Evolutionary conservation across 2,329 filamentous ascomycete genomes (phyloP), one percentile per base, ranked within the genome.

Genomic region (Coleophoma eucalyptorum): DNA sequence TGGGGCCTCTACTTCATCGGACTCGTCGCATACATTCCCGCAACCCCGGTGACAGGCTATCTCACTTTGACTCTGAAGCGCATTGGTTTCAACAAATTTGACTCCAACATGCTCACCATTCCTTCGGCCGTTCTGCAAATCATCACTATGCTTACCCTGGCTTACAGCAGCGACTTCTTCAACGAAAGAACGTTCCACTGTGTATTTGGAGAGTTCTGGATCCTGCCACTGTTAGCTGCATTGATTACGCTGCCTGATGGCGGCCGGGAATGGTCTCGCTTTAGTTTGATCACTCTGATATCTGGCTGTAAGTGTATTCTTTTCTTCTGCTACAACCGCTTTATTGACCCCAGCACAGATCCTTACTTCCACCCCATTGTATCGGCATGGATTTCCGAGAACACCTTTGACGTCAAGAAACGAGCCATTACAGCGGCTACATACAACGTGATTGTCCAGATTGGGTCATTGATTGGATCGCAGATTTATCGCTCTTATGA

Each of bases 51-150:
- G 0, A 67, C 71, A 44, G 69, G 69, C 0, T 82, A 81, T 50
- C 66, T 84, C 12, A 79, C 79, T 0, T 69, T 82, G 12, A 80
- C 76, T 0, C 67, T 84, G 1, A 78, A 76, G 55, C 71, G 77
- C 2, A 68, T 85, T 4, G 81, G 73, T 12, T 84, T 83, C 67
- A 67, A 67, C 45, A 81, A 79, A 2, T 79, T 87, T 60, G 67
- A 80, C 32, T 78, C 77, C 26, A 87, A 86, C 56, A 70, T 88
- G 53, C 73, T 87, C 19, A 81, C 81, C 1, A 84, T 86, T 13
- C 81, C 80, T 0, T 75, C 79, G 1, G 78, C 77, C 15, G 72
- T 70, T 0, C 64, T 83, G 1, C 81, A 81, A 61, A 81, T 84
- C 53, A 50, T 80, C 44, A 79, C 80, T 42, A 75, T 84, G 65